Conservation (phyloP, 176 grass and related monocot genomes). For the Zoysia pacifica region DNA sequence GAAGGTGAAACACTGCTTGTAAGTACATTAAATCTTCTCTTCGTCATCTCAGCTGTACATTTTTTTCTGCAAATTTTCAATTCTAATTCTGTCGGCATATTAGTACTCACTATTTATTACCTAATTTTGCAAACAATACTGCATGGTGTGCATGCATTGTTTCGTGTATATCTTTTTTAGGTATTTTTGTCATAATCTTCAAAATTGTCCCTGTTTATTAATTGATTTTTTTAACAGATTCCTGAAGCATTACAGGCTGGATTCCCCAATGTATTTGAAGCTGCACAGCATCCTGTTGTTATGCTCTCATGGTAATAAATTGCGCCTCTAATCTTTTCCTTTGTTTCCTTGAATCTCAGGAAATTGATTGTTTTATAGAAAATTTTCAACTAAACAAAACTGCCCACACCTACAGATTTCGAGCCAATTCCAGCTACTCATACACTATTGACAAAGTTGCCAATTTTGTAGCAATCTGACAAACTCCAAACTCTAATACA, state of each 20-base stretch:
- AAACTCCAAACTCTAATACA: background rate
- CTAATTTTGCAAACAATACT: constrained; percentile 8
- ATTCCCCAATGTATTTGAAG: constrained; percentile 69
- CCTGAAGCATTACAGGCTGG: constrained; percentile 83
- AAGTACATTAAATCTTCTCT: constrained; percentile 45
- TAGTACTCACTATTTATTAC: background rate
- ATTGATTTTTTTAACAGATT: constrained; percentile 63
- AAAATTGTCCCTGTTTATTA: constrained; percentile 22
- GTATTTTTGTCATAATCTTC: constrained; percentile 28
- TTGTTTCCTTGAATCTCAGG: background rate
- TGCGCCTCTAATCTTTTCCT: background rate
- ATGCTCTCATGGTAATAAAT: constrained; percentile 81
- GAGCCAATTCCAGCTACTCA: background rate
- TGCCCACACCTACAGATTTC: background rate
- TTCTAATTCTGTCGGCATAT: constrained; percentile 24
- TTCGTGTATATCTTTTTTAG: constrained; percentile 10
- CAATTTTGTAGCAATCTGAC: background rate
- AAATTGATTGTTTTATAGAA: background rate
- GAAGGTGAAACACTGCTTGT: constrained; percentile 97
- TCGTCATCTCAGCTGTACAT: constrained; percentile 31
- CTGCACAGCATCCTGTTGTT: constrained; percentile 82
- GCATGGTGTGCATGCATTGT: constrained; percentile 20
- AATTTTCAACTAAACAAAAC: background rate
- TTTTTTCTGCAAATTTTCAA: constrained; percentile 27
- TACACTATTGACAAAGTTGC: background rate